Evolutionary conservation across 176 grass and related monocot genomes (phyloP).

Genomic region (Oropetium thomaeum): DNA sequence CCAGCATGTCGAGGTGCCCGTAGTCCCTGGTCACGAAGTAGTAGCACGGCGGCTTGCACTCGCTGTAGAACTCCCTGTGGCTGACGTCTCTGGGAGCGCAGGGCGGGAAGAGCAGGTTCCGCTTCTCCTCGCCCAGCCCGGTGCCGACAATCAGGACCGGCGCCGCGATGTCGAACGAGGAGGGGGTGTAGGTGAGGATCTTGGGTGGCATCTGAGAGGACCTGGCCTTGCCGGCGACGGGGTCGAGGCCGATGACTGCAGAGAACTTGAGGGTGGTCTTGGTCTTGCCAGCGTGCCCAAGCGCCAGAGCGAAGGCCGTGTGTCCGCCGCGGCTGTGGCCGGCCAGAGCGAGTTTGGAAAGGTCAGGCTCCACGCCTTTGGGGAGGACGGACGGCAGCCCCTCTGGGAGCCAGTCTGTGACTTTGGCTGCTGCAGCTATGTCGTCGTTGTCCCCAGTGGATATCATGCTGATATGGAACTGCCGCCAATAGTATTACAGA

Average conservation of each 20-base stretch:
- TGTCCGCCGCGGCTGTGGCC: conserved; percentile 65
- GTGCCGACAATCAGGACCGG: conserved; percentile 53
- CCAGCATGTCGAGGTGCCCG: conserved; percentile 58
- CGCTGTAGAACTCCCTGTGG: conserved; percentile 53
- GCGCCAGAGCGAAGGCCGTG: conserved; percentile 46
- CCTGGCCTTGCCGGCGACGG: conserved; percentile 29
- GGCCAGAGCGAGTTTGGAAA: conserved; percentile 40
- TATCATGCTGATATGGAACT: conserved; percentile 17
- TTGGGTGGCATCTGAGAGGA: conserved; percentile 22
- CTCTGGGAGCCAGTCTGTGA: conserved; percentile 38
- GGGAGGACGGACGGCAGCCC: conserved; percentile 38
- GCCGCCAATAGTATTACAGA: conserved; percentile 17
- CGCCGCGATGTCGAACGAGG: conserved; percentile 36
- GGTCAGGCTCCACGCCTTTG: conserved; percentile 33
- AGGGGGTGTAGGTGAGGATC: conserved; percentile 48
- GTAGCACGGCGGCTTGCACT: conserved; percentile 58
- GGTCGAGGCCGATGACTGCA: conserved; percentile 55
- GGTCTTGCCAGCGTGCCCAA: conserved; percentile 45
- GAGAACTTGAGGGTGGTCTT: conserved; percentile 34
- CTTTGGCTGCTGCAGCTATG: conserved; percentile 22
- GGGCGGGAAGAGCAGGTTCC: conserved; percentile 35
- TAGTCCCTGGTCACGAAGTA: conserved; percentile 52
- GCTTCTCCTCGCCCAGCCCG: conserved; percentile 45
- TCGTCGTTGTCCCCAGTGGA: conserved; percentile 24
- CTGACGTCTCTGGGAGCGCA: conserved; percentile 51